phyloP scores from a whole-genome alignment of 139 green algal genomes.

The Chara braunii region DNA sequence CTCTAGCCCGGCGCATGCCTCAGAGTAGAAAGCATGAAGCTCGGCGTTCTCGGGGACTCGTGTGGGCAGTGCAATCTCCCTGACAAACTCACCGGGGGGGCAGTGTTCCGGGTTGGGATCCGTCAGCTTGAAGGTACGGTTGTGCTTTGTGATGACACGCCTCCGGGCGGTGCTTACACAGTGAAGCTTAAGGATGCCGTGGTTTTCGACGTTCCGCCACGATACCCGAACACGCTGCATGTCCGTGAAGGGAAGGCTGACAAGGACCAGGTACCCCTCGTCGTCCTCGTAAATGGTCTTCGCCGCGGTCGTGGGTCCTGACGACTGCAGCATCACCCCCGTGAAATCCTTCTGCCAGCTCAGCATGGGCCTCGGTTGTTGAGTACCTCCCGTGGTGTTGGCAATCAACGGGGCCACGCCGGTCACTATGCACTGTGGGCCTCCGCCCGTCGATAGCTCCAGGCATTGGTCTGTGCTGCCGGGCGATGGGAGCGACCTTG shows the following conservation, averaged over 20 bases:
- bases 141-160: conserved; percentile 5
- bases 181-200: conserved; percentile 35
- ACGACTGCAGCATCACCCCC: conserved; percentile 7
- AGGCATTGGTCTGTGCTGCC: no score
- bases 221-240: conserved; percentile 24
- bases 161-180: conserved; percentile 2
- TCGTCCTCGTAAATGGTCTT: conserved; percentile 37
- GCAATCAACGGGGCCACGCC: no score
- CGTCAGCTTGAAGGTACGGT: conserved; percentile 16
- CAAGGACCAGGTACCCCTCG: conserved; percentile 14
- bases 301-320: conserved; percentile 17
- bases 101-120: conserved; percentile 25
- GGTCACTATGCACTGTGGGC: no score
- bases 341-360: no score
- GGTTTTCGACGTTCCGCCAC: conserved; percentile 17
- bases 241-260: conserved; percentile 34
- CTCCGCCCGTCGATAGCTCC: no score
- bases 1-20: conserved; percentile 11
- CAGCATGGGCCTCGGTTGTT: no score
- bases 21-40: conserved; percentile 14
- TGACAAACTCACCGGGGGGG: conserved; percentile 23
- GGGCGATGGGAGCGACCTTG: no score
- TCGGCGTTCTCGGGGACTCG: conserved; percentile 30
- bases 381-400: no score
- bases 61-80: conserved; percentile 23